Evolutionary conservation across 1,139 yeast genomes (phyloP), one percentile per base, ranked within the genome.

Genomic region (Cylindricascospora bacillispora): DNA sequence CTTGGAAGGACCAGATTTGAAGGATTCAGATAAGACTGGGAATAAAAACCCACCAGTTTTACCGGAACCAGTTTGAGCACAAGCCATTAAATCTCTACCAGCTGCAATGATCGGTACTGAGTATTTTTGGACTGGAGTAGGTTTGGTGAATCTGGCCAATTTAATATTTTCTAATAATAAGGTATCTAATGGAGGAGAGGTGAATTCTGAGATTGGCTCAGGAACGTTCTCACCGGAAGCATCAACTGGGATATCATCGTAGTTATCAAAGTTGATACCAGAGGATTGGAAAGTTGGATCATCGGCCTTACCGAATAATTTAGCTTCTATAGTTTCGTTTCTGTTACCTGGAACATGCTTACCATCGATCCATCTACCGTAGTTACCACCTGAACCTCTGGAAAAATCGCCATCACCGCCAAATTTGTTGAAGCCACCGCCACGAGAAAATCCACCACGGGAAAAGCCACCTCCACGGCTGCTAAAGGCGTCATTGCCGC

Each of bases 11-110:
- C 99, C 99, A 49, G 68, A 73, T 59, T 72, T 65, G 63, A 77
- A 89, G 39, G 93, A 81, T 63, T 86, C 89, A 28, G 94, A 80
- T 48, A 89, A 70, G 36, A 92, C 94, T 44, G 99, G 99, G 81
- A 89, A 89, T 56, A 89, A 69, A 71, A 89, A 89, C 44, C 98
- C 99, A 70, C 98, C 97, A 56, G 99, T 89, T 68, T 89, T 89
- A 73, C 99, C 99, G 35, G 97, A 86, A 81, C 92, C 97, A 49
- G 98, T 89, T 68, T 89, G 98, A 41, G 98, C 98, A 76, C 98
- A 89, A 27, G 98, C 98, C 98, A 89, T 89, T 64, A 89, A 75
- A 63, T 89, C 99, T 66, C 98, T 78, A 50, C 94, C 93, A 32
- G 67, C 75, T 37, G 93, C 85, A 45, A 92, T 94, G 50, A 92